Evolutionary conservation across 1,139 yeast genomes (phyloP), one percentile per base, ranked within the genome.

Genomic region (Geotrichum candidum): DNA sequence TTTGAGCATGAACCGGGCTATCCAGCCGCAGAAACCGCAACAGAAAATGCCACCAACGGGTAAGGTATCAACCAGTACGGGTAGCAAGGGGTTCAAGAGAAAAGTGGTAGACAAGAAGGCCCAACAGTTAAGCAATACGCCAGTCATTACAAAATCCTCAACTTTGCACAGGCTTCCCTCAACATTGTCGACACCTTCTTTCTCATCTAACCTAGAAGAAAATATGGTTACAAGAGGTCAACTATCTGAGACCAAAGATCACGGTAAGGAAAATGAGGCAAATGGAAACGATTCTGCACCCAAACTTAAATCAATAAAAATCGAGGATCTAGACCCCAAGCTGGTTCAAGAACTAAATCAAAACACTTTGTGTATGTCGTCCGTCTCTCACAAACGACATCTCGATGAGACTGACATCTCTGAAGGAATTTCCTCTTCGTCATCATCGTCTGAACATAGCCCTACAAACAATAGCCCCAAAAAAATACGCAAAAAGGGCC

Each of bases 351-450:
- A n/a, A n/a, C 3, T 41, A n/a, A n/a, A n/a, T 41, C 22, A 23
- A 4, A 50, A 27, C 13, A 27, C 52, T 4, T 50, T 23, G 5
- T 23, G 15, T 25, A 3, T 50, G 18, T 10, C 52, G 2, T 62
- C 62, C 1, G 56, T 61, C 18, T 57, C 63, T 4, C 54, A 57
- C 13, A 62, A 62, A 29, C 56, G 64, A 1, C 54, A 51, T 5
- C n/a, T 62, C n/a, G 61, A 56, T n/a, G 56, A 50, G 25, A 50
- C 54, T 18, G 59, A 52, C 3, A 11, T 48, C 10, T 22, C 51
- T 41, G n/a, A n/a, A 7, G 22, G 2, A 15, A 1, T 23, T 41
- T n/a, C 48, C n/a, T 41, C 48, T n/a, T 9, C 48, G 10, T 29
- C 9, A 29, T 29, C 9, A 6, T 29, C 7, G 7, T 15, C 18